phyloP scores from a whole-genome alignment of 2,329 filamentous ascomycete species.

The Leptographium wingfieldii region DNA sequence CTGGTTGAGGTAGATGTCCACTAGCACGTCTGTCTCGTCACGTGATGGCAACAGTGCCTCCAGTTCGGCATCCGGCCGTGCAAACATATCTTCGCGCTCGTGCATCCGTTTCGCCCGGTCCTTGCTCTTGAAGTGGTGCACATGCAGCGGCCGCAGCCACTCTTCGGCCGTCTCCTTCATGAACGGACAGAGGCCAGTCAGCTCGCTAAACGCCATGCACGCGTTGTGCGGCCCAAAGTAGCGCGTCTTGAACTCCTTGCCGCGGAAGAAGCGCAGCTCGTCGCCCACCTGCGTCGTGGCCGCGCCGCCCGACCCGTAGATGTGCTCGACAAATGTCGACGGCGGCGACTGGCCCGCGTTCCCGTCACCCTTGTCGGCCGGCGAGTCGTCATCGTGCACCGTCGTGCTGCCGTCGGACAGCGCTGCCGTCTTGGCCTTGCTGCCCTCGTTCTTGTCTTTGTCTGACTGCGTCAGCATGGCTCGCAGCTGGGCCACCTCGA shows the following conservation, averaged over 20 bases:
- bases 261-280: constrained; percentile 44
- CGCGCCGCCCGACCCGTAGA: constrained; percentile 23
- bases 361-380: constrained; percentile 13
- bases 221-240: constrained; percentile 50
- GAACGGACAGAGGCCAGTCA: constrained; percentile 44
- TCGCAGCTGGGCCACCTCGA: constrained; percentile 46
- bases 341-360: constrained; percentile 11
- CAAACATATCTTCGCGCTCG: constrained; percentile 37
- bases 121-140: constrained; percentile 41
- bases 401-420: constrained; percentile 15
- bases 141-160: constrained; percentile 45
- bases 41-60: constrained; percentile 31
- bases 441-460: not conserved
- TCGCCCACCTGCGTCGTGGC: constrained; percentile 22
- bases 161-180: constrained; percentile 51
- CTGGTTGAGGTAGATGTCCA: constrained; percentile 24
- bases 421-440: constrained; percentile 3
- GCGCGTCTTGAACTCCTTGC: constrained; percentile 46
- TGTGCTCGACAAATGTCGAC: constrained; percentile 17
- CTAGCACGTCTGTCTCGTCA: constrained; percentile 20
- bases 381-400: constrained; percentile 13
- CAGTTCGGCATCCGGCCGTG: constrained; percentile 33
- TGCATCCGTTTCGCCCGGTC: constrained; percentile 40
- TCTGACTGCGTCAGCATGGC: constrained; percentile 24
- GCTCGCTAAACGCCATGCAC: constrained; percentile 45